Evolutionary conservation across 306 rosid species (phyloP), one percentile per base, ranked within the genome.

Genomic region (Pyrus communis): DNA sequence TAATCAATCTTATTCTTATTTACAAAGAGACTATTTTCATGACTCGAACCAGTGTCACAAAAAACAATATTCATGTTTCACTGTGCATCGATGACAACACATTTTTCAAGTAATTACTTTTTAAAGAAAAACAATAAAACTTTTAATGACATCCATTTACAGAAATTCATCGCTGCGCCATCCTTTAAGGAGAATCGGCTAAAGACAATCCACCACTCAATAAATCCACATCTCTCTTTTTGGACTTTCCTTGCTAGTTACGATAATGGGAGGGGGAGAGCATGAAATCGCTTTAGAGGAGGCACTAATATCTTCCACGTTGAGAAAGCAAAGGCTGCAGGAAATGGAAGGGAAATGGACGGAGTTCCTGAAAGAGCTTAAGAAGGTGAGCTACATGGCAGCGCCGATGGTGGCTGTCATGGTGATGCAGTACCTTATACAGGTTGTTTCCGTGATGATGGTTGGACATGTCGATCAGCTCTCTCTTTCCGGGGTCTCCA

Each of bases 391-490:
- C 17, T 74, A 9, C 49, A 51, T 68, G 3, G 83, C 83, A 22
- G 70, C 71, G 7, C 83, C 83, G 21, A 59, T 80, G 83, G 71
- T 69, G 60, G 83, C 75, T 5, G 69, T 66, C 6, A 22, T 75
- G 40, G 31, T 75, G 46, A 28, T 61, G 28, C 75, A 67, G 25
- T 75, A 64, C 67, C 74, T 81, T 11, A 6, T 76, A 19, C 84
- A 70, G 59, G 77, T 76, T 14, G 73, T 70, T 3, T 25, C 77
- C 3, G 30, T 81, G 25, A 76, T 81, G 57, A 31, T 76, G 69
- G 64, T 71, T 2, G 84, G 84, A 5, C 84, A 81, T 71, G 63
- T 76, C 0, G 78, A 70, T 9, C 57, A 76, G n/a, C 77, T 81
- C 10, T 54, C 67, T 4, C 80, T 81, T 30, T 76, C 84, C 14